Base-by-base conservation (phyloP, 169 alveolate species). In the Plasmodium knowlesi region DNA sequence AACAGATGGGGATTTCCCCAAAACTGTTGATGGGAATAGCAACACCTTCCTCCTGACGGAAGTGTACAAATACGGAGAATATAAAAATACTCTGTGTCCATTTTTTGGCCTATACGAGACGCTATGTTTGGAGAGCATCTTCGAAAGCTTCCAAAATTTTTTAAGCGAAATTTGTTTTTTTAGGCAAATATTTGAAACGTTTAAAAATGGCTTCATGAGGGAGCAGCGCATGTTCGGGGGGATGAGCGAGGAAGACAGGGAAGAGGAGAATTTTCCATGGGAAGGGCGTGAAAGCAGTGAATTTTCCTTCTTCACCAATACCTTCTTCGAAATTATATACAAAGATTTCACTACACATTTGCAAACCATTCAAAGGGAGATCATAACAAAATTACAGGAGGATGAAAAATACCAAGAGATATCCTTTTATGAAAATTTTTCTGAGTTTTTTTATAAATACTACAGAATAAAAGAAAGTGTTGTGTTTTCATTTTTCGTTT, bases 261-360 rank as follows among this genome's bases (percentile, higher is more conserved):
- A 32, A 78, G 34, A 41, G 30, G 25, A 41, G 28, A 67, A 83
- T 71, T 14, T 28, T 22, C 70, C 30, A 41, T 37, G 12, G 25
- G 83, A 76, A 10, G 16, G 70, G 5, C 70, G 19, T 37, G 10
- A 30, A 10, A 76, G 5, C 19, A 25, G 61, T 76, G 53, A 89
- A 41, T 43, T 79, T 22, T 22, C 82, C 50, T 85, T 73, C 61
- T 85, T 50, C 71, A 80, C 94, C 34, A 80, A 89, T 41, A 67
- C 82, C 67, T 89, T 89, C 82, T 89, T 89, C 82, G 90, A 89
- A 89, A 89, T 89, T 61, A 37, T 89, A 89, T 89, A 89, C 46
- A 89, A 89, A 57, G 94, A 89, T 80, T 79, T 89, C 32, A 89
- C 84, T 28, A 89, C 32, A 28, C 81, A 79, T 79, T 57, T 89